Conservation (phyloP, 352 stramenopile genomes). For the Pythium brassicae region DNA sequence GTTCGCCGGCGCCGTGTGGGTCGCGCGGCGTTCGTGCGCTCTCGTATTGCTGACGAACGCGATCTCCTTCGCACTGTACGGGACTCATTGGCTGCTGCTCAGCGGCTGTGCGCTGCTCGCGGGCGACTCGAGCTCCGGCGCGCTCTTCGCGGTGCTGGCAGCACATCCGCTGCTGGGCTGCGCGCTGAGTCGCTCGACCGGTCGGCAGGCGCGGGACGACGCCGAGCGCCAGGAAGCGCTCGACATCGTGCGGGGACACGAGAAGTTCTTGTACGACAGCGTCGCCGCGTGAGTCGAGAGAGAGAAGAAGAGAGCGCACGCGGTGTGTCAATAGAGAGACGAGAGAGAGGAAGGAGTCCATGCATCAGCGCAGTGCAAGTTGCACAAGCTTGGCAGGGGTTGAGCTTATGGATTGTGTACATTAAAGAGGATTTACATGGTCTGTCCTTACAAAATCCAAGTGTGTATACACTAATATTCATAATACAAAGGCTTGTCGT, state of each 20-base stretch:
- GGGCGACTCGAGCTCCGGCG: background rate
- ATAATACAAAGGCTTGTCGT: too few species aligned
- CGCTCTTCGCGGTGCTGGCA: conserved; percentile 5
- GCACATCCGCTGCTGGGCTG: conserved; percentile 5
- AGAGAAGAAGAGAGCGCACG: too few species aligned
- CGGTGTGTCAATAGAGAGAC: too few species aligned
- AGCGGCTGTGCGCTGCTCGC: background rate
- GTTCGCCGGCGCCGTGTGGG: conserved; percentile 9
- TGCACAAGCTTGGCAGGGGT: too few species aligned
- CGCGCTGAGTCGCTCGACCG: conserved; percentile 2
- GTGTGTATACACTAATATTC: too few species aligned
- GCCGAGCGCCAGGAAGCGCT: conserved; percentile 12
- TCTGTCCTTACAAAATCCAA: too few species aligned
- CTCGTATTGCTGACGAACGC: conserved; percentile 9
- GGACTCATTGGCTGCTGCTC: conserved; percentile 5
- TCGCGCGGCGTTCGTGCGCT: background rate
- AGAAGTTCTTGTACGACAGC: conserved; percentile 9
- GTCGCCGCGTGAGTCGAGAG: conserved; percentile 1
- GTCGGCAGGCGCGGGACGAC: conserved; percentile 7
- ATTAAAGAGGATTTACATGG: too few species aligned
- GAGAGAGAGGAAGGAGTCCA: too few species aligned
- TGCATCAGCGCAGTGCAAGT: too few species aligned
- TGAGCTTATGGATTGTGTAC: too few species aligned
- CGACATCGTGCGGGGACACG: conserved; percentile 7
- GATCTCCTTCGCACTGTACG: conserved; percentile 10